Conservation (phyloP, 768 basidiomycete species). For the Rhizopogon vinicolor region DNA sequence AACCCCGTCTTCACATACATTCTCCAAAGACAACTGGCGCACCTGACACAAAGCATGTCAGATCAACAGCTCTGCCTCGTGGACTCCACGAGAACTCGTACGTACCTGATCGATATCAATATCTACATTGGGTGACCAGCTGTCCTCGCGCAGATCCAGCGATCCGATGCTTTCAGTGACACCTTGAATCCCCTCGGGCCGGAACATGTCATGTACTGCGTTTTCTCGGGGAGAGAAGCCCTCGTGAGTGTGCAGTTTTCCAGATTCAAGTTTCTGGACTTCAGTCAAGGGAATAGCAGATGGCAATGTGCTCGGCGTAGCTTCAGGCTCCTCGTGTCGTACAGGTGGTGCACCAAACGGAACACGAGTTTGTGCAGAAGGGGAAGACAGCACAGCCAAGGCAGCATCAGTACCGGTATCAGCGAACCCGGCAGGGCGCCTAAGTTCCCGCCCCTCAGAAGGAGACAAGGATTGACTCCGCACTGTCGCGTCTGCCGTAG, state of each 20-base stretch:
- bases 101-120: background rate
- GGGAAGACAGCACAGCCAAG: background rate
- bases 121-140: background rate
- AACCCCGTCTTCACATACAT: background rate
- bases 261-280: background rate
- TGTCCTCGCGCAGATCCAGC: background rate
- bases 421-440: background rate
- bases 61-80: too few species aligned
- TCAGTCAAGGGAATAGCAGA: background rate
- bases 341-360: background rate
- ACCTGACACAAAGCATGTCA: background rate
- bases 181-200: background rate
- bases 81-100: background rate
- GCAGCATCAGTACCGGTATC: too few species aligned
- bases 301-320: too few species aligned
- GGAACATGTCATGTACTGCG: background rate
- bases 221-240: background rate
- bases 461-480: background rate
- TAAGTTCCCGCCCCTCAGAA: background rate
- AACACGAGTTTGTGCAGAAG: background rate
- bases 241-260: background rate
- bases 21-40: background rate
- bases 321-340: background rate
- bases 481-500: background rate
- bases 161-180: background rate